Base-by-base conservation (phyloP, 2,329 filamentous ascomycete genomes). In the Botryosphaeria dothidea region DNA sequence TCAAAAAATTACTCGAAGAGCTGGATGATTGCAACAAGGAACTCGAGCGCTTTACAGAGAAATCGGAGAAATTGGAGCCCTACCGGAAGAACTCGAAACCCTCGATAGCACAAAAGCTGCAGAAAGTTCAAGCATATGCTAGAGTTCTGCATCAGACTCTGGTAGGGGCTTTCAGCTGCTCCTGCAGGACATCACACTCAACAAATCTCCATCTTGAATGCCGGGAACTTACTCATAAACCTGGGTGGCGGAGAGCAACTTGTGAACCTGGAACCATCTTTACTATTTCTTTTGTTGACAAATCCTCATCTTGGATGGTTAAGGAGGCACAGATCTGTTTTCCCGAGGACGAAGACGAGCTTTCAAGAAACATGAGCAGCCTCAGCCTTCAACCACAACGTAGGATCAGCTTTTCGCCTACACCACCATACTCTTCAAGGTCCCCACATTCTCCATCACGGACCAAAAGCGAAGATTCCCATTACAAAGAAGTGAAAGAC, bases 11-110 rank as follows among this genome's bases (percentile, higher is more conserved):
- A 11, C 66, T 78, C 3, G 74, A 76, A 60, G 72, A 78, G 65
- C 66, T 78, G 21, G 72, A 76, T 38, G 74, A 76, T 2, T 78
- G 75, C 69, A 77, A 77, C 58, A 76, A 75, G 38, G 74, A 77
- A 57, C 69, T 78, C 3, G 76, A 78, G 60, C 71, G 76, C 15
- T 77, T 77, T 43, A 77, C 75, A 0, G 73, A 77, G 31, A 73
- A 74, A 52, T 76, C 73, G 23, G 75, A 77, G 61, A 77, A 72
- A 67, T 72, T 78, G 3, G 75, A 78, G 41, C 74, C 72, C 0
- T 72, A 71, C 60, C 72, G 75, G 23, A 77, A 73, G 62, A 65
- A 69, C 4, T 70, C 70, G 3, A 77, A 77, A 60, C 75, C 75
- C 11, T 75, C 74, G 0, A 75, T 76, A 52, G 74, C 73, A 11